Conservation (phyloP, 805 yeast species). For the Metschnikowia dekortorum region DNA sequence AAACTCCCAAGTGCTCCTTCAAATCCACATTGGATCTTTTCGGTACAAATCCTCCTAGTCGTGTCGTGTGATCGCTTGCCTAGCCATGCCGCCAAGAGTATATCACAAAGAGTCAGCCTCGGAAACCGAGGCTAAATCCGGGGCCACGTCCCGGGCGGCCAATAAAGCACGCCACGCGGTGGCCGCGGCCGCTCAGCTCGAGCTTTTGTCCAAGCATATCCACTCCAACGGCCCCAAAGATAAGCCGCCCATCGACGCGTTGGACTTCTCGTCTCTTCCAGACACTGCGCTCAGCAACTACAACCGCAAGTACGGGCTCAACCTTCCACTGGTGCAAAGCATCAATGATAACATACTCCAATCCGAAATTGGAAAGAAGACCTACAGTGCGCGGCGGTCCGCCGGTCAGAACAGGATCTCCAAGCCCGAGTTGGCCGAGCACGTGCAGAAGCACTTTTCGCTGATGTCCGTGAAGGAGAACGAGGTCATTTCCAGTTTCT, state of each 20-base stretch:
- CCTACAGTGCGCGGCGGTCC: constrained; percentile 33
- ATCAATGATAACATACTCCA: constrained; percentile 66
- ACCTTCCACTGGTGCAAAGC: constrained; percentile 57
- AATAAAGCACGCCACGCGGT: constrained; percentile 58
- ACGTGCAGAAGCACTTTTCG: constrained; percentile 66
- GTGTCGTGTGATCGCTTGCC: not conserved
- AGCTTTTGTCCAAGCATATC: constrained; percentile 61
- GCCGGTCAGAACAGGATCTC: constrained; percentile 41
- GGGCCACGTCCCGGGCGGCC: constrained; percentile 37
- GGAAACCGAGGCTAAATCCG: constrained; percentile 26
- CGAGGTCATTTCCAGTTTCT: constrained; percentile 82
- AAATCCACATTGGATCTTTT: not conserved
- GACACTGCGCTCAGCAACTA: constrained; percentile 66
- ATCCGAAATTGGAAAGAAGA: constrained; percentile 69
- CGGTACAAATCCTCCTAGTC: not conserved
- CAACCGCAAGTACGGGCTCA: constrained; percentile 53
- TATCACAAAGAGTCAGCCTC: constrained; percentile 34
- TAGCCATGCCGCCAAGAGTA: constrained; percentile 15
- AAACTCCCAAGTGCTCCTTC: too few relatives aligned
- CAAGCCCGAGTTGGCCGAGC: constrained; percentile 55
- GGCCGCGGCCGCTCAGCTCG: constrained; percentile 67
- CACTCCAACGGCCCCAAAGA: constrained; percentile 72
- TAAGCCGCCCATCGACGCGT: constrained; percentile 45
- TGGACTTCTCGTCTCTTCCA: constrained; percentile 67
- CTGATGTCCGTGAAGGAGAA: constrained; percentile 62